phyloP scores from a whole-genome alignment of 257 asterid species.

The Catharanthus roseus region DNA sequence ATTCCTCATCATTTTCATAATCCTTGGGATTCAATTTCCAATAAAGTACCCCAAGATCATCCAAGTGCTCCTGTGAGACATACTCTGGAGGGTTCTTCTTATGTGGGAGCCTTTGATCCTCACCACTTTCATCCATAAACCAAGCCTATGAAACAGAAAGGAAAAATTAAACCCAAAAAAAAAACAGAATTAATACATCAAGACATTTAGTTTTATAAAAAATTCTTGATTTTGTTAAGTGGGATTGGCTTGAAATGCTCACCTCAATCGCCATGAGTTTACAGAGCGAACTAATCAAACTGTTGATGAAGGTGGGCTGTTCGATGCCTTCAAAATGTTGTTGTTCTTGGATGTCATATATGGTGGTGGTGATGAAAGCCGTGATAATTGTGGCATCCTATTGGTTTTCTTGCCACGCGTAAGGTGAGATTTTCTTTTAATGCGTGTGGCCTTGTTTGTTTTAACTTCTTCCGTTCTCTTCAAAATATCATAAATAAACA shows the following conservation, averaged over 20 bases:
- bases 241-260: slow-evolving; percentile 3
- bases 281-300: not conserved
- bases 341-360: not conserved
- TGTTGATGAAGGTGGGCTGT: not conserved
- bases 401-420: slow-evolving; percentile 13
- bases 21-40: slow-evolving; percentile 62
- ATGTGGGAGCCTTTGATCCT: slow-evolving; percentile 74
- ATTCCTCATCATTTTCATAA: slow-evolving; percentile 58
- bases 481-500: slow-evolving; percentile 5
- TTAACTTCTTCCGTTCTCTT: slow-evolving; percentile 5
- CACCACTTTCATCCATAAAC: slow-evolving; percentile 66
- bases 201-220: not conserved
- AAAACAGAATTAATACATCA: not conserved
- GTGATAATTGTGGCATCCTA: not conserved
- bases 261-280: slow-evolving; percentile 61
- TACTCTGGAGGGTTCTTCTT: slow-evolving; percentile 48
- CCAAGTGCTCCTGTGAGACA: slow-evolving; percentile 50
- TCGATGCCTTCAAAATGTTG: slow-evolving; percentile 6
- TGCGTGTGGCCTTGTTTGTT: slow-evolving; percentile 9
- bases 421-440: not conserved
- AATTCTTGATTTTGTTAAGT: not conserved
- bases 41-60: slow-evolving; percentile 61
- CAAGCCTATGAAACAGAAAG: slow-evolving; percentile 45
- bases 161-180: too few relatives aligned
- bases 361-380: not conserved